Evolutionary conservation across 176 grass and related monocot species (phyloP).

Genomic region (Aegilops umbellulata): DNA sequence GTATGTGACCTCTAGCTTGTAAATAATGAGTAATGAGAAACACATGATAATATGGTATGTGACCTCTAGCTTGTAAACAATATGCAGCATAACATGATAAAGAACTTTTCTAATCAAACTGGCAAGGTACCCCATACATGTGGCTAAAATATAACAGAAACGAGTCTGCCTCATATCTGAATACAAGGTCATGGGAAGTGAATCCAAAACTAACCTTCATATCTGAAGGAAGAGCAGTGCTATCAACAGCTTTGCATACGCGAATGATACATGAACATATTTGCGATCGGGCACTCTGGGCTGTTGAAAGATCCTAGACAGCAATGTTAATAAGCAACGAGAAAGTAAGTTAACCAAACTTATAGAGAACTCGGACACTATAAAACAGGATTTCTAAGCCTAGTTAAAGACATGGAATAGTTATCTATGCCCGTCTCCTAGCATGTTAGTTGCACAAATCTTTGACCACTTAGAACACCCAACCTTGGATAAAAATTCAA

Average conservation of each 20-base stretch:
- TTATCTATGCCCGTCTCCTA: too few relatives aligned
- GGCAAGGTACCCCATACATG: background rate
- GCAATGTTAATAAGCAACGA: background rate
- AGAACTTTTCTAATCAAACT: background rate
- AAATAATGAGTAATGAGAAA: background rate
- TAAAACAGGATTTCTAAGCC: too few relatives aligned
- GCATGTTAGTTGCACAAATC: too few relatives aligned
- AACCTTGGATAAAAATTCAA: too few relatives aligned
- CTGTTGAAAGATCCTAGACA: background rate
- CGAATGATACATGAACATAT: background rate
- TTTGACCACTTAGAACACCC: too few relatives aligned
- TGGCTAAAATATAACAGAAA: background rate
- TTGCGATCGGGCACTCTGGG: background rate
- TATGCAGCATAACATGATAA: background rate
- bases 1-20: background rate
- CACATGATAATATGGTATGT: background rate
- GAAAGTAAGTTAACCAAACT: background rate
- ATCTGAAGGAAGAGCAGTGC: conserved; percentile 1
- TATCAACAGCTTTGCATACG: conserved; percentile 12
- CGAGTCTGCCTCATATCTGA: background rate
- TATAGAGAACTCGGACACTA: background rate
- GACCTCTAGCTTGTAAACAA: background rate
- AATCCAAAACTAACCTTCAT: background rate
- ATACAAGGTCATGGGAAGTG: background rate
- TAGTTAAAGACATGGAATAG: too few relatives aligned